A percentile compares a stretch with the other conserved stretches of the same genome.
phyloP scores from a whole-genome alignment of 352 stramenopile genomes.

The Phytophthora multivora region DNA sequence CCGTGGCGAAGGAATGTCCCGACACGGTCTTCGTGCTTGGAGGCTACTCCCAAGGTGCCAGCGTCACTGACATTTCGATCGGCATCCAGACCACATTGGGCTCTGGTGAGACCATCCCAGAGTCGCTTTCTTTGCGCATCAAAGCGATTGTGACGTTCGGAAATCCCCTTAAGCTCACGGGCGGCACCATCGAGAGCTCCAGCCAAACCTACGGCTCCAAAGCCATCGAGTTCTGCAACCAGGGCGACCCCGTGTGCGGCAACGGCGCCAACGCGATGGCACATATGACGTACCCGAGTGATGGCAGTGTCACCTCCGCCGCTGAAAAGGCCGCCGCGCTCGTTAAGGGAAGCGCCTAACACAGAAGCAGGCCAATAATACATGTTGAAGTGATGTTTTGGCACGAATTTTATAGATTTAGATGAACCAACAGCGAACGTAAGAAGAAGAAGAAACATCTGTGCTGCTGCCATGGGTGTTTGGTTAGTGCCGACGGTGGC shows the following conservation, averaged over 20 bases:
- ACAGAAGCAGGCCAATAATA: too few species aligned
- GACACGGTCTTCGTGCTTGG: slow-evolving; percentile 37
- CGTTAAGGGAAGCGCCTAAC: slow-evolving; percentile 19
- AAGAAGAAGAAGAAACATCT: too few species aligned
- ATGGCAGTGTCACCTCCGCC: slow-evolving; percentile 30
- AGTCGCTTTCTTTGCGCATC: not conserved
- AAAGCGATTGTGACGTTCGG: slow-evolving; percentile 39
- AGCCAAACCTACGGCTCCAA: slow-evolving; percentile 34
- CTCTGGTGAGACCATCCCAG: slow-evolving; percentile 5
- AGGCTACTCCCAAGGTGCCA: slow-evolving; percentile 42
- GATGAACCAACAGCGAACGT: too few species aligned
- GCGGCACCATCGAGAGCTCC: slow-evolving; percentile 27
- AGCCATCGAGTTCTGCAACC: slow-evolving; percentile 38
- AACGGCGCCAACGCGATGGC: slow-evolving; percentile 35
- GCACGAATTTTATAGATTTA: too few species aligned
- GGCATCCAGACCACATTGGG: slow-evolving; percentile 34
- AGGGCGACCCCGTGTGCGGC: slow-evolving; percentile 37
- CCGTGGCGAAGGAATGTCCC: slow-evolving; percentile 32
- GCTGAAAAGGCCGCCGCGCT: slow-evolving; percentile 27
- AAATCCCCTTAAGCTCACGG: slow-evolving; percentile 35
- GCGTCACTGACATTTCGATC: slow-evolving; percentile 37
- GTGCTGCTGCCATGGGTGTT: too few species aligned
- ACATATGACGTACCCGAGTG: slow-evolving; percentile 33
- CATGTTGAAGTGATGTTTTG: too few species aligned
- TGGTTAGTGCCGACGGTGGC: too few species aligned